phyloP scores from a whole-genome alignment of 83 land plant genomes.

The Diphasiastrum complanatum region DNA sequence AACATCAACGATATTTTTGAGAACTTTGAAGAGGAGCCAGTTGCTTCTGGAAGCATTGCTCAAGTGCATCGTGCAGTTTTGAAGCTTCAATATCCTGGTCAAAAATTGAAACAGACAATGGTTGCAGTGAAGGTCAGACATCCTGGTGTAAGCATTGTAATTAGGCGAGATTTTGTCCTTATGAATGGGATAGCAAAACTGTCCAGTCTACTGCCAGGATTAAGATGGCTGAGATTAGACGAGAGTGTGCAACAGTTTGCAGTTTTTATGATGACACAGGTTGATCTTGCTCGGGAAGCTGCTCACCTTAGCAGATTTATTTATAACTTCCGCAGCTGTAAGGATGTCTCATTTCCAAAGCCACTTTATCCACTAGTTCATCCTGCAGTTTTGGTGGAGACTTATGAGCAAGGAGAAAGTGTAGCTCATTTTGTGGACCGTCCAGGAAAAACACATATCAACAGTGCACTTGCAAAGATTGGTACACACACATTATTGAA shows the following conservation, averaged over 20 bases:
- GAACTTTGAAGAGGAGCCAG: slow-evolving; percentile 79
- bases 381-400: slow-evolving; percentile 96
- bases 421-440: slow-evolving; percentile 71
- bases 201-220: slow-evolving; percentile 51
- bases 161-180: slow-evolving; percentile 74
- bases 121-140: slow-evolving; percentile 98
- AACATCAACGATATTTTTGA: slow-evolving; percentile 81
- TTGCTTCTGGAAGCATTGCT: slow-evolving; percentile 97
- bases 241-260: slow-evolving; percentile 98
- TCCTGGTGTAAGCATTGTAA: slow-evolving; percentile 85
- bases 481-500: slow-evolving; percentile 92
- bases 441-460: slow-evolving; percentile 48
- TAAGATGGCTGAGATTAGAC: slow-evolving; percentile 80
- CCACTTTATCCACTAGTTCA: slow-evolving; percentile 95
- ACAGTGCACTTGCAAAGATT: slow-evolving; percentile 75
- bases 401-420: slow-evolving; percentile 86
- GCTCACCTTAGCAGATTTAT: slow-evolving; percentile 90
- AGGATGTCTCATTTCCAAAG: slow-evolving; percentile 90
- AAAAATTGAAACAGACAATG: slow-evolving; percentile 44
- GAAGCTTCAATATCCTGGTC: slow-evolving; percentile 50
- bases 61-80: slow-evolving; percentile 80
- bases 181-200: slow-evolving; percentile 66
- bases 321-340: slow-evolving; percentile 91
- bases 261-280: slow-evolving; percentile 95
- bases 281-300: slow-evolving; percentile 96